These are phyloP conservation scores for Pseudozyma tsukubaensis DNA, from an alignment of 1,284 basidiomycete genomes.

Conservation along the genomic window DNA sequence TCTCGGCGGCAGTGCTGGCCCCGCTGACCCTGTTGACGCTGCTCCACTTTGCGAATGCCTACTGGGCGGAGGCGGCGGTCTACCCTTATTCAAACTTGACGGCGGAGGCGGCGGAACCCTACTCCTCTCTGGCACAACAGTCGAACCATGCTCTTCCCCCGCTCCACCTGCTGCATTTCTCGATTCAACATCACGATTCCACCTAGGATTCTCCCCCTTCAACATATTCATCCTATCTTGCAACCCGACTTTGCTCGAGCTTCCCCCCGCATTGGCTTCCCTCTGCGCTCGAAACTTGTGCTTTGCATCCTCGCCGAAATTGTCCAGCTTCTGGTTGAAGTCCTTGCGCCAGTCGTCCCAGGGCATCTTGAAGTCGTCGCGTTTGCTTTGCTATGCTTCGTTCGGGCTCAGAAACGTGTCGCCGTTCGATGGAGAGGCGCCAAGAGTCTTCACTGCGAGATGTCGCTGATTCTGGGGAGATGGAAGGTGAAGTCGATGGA, in stretches of 20 bases:
- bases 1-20: constrained; percentile 49
- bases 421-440: too few species aligned
- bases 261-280: constrained; percentile 35
- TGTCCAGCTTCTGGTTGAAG: constrained; percentile 54
- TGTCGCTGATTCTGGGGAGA: background rate
- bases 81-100: constrained; percentile 19
- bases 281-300: constrained; percentile 42
- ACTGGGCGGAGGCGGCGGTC: constrained; percentile 38
- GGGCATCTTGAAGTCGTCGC: constrained; percentile 20
- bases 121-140: constrained; percentile 35
- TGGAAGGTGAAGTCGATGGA: too few species aligned
- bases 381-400: background rate
- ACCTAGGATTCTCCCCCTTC: constrained; percentile 44
- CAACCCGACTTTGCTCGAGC: constrained; percentile 18
- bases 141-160: constrained; percentile 19
- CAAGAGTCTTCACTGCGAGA: background rate
- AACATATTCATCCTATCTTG: constrained; percentile 52
- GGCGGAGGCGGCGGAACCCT: constrained; percentile 32
- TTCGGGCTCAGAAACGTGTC: background rate
- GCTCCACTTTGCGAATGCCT: constrained; percentile 17
- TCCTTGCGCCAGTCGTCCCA: constrained; percentile 47
- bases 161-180: constrained; percentile 6
- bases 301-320: constrained; percentile 49
- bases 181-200: constrained; percentile 38
- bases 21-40: constrained; percentile 1